Percentiles rank a stretch among this genome's conserved stretches.
These are phyloP conservation scores for Oryza rufipogon DNA, from an alignment of 176 grass and related monocot genomes.

Conservation along the genomic window DNA sequence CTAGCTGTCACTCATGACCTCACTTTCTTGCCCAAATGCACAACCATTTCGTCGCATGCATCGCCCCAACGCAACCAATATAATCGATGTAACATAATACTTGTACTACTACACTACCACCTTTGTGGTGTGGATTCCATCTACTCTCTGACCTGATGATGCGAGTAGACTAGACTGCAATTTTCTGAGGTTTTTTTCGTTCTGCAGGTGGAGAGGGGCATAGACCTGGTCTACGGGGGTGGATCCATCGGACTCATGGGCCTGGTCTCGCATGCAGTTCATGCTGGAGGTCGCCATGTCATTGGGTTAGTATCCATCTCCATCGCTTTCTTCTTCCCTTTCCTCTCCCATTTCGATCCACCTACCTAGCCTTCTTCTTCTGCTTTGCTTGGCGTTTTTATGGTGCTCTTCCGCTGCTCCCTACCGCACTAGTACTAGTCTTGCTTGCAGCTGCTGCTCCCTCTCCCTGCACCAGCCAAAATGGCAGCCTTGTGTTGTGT, in stretches of 20 bases:
- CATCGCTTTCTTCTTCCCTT: not conserved
- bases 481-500: constrained; percentile 40
- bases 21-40: constrained; percentile 38
- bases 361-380: not conserved
- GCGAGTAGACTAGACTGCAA: not conserved
- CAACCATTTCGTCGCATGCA: constrained; percentile 20
- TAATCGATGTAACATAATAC: not conserved
- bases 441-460: constrained; percentile 41
- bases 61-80: not conserved
- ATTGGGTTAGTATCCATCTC: constrained; percentile 62
- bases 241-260: constrained; percentile 98
- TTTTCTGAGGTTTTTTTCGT: not conserved
- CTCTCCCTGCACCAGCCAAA: constrained; percentile 21
- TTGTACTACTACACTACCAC: not conserved
- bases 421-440: constrained; percentile 1
- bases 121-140: not conserved
- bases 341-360: not conserved
- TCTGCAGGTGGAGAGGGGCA: constrained; percentile 89
- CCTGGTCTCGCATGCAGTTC: constrained; percentile 86
- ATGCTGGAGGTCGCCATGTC: constrained; percentile 92
- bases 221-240: constrained; percentile 98
- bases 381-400: constrained; percentile 16
- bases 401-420: not conserved
- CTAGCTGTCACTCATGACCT: constrained; percentile 18
- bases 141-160: not conserved